Evolutionary conservation across 2,329 filamentous ascomycete genomes (phyloP), one percentile per base, ranked within the genome.

Genomic region (Colletotrichum theobromicola): DNA sequence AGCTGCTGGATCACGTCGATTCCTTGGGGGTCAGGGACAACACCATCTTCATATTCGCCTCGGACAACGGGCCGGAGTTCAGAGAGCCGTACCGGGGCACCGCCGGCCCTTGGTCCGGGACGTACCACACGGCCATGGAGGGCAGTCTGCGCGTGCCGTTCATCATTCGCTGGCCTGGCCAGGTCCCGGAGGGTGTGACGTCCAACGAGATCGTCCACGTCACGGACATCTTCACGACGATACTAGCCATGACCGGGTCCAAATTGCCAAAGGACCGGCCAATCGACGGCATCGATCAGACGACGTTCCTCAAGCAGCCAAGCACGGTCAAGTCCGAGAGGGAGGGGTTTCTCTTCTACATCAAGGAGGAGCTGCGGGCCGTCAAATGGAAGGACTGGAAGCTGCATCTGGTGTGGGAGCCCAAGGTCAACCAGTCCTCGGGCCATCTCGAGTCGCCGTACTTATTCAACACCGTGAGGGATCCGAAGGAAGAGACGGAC

Each of bases 351-450:
- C 71, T 80, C 0, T 83, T 83, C 50, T 83, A 83, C 30, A 82
- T 83, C 66, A 83, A 84, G 30, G 79, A 83, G 2, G 79, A 83
- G n/a, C 60, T 84, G 16, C 78, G 81, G 0, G 81, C 81, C 1
- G 78, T 83, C 13, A 83, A 83, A 42, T 83, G 82, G 82, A 77
- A 74, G 24, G 81, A 84, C 50, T 84, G 81, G 82, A 84, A 83
- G 53, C 76, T 83, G 2, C 82, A 84, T 37, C 26, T 81, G 1
- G 76, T 83, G 1, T 84, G 81, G 81, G 82, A 83, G 67, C 82
- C 82, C 6, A 80, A 81, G 34, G 82, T 84, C 4, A 84, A 84
- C 37, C 75, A 83, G 65, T 82, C 79, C 0, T 78, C 75, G 0
- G 82, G 81, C 1, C 77, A 75, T n/a, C 77, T 83, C 0, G 82